Evolutionary conservation across 139 green algal species (phyloP), one percentile per base, ranked within the genome.

Genomic region (Penium margaritaceum): DNA sequence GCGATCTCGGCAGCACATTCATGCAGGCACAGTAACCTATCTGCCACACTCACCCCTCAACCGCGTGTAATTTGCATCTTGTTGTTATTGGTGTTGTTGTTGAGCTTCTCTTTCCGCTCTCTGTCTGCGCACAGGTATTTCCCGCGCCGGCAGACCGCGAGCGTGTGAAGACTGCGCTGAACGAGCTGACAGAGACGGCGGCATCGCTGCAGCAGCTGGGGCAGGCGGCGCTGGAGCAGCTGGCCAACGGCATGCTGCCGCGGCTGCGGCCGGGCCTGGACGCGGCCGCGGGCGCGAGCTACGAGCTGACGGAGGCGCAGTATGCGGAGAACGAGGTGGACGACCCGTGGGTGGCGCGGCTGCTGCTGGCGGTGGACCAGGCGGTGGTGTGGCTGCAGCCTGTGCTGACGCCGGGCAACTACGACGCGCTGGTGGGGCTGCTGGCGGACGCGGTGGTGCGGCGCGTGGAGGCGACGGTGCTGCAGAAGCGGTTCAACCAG

Each of bases 401-500:
- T n/a, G 65, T 88, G 33, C 85, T 96, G 4, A 92, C 86, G 0
- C 21, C 36, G 37, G 55, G n/a, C 43, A 89, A 89, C 60, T 91
- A 87, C 55, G 90, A 96, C 65, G 58, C 70, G 21, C 77, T 96
- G 17, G 82, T 96, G 6, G 72, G 67, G 35, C 47, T 78, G 14
- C 58, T 94, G 61, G 71, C 95, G 41, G 89, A 93, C 60, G 87
- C 87, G 65, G 38, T 89, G 37, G 70, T 90, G 41, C 70, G 80
- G 3, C 79, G 92, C 2, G 43, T 97, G 44, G 92, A 97, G 75
- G 91, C 86, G 7, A 71, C 88, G 21, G 71, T 96, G 51, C 44
- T 62, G 7, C 81, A 89, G 76, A 96, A 96, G 83, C 68, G 63
- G 14, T 97, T 97, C 84, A 96, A 86, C 54, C 93, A 96, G 83